Base-by-base conservation (phyloP, 768 basidiomycete species). In the Chlorophyllum brunneum region DNA sequence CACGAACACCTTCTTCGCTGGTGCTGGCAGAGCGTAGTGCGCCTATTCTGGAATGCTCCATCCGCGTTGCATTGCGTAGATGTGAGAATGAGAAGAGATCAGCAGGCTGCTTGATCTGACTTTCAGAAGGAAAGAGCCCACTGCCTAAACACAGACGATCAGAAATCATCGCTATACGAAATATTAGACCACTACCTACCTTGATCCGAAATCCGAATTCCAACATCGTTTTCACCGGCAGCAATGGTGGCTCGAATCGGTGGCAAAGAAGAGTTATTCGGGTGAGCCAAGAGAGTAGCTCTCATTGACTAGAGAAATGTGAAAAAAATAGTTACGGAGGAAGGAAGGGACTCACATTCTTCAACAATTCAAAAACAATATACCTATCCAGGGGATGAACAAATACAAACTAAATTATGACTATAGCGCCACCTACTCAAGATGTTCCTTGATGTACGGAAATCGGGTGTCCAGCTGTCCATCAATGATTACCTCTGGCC, bases 51-150 rank as follows among this genome's bases (percentile, higher is more conserved):
- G 82, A 77, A 59, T 78, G 68, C 45, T 87, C 78, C 67, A 93
- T 67, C 43, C 89, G 76, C 18, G 81, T 71, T 1, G 86, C 81
- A 61, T 92, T 91, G 8, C 91, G 81, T 23, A 86, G 64, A 66
- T 94, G 92, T 3, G 91, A 93, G 70, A 95, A 94, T 3, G 92
- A 94, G 67, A 92, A 92, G 4, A 94, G 73, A 63, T 93, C 92
- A 16, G 85, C 80, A 0, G 91, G 83, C 1, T 75, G 75, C 54
- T 73, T 74, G 44, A 89, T 76, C 40, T 62, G 64, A 54, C 67
- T 69, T 50, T 78, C 68, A 5, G 76, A 62, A 16, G 71, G 75
- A 38, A 70, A 63, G 6, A 94, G 75, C 1, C 92, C 91, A 2
- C 90, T 88, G 31, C 90, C 92, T 87, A 63, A 3, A 45, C 58